Conservation (phyloP, 805 yeast species). For the Blastobotrys chiropterorum region DNA sequence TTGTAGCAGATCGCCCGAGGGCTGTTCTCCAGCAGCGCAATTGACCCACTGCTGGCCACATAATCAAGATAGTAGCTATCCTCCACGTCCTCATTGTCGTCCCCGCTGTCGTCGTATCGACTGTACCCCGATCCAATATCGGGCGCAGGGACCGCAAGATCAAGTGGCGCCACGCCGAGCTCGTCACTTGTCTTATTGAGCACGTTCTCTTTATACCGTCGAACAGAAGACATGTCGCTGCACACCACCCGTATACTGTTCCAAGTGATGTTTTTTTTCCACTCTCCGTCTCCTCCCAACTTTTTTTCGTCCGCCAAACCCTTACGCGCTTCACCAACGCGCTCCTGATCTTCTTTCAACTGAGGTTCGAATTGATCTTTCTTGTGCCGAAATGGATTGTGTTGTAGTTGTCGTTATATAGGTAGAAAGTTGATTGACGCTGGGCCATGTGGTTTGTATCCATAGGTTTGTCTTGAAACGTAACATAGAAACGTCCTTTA, state of each 20-base stretch:
- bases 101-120: not conserved
- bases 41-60: conserved; percentile 13
- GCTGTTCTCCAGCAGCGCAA: not conserved
- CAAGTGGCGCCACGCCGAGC: conserved; percentile 6
- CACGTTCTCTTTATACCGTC: conserved; percentile 18
- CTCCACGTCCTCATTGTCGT: conserved; percentile 11
- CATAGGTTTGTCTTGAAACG: too few relatives aligned
- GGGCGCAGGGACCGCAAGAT: conserved; percentile 13
- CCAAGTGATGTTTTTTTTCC: not conserved
- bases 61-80: conserved; percentile 14
- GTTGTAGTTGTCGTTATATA: too few relatives aligned
- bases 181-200: conserved; percentile 7
- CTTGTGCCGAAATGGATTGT: too few relatives aligned
- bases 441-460: too few relatives aligned
- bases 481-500: too few relatives aligned
- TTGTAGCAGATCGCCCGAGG: conserved; percentile 14
- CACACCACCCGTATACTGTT: too few relatives aligned
- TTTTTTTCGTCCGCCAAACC: not conserved
- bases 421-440: too few relatives aligned
- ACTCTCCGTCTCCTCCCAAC: not conserved
- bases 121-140: conserved; percentile 7
- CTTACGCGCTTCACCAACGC: not conserved
- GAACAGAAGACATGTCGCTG: conserved; percentile 7
- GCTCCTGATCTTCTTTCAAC: too few relatives aligned
- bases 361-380: too few relatives aligned